phyloP scores from a whole-genome alignment of 805 yeast genomes.

The Candida argentea region DNA sequence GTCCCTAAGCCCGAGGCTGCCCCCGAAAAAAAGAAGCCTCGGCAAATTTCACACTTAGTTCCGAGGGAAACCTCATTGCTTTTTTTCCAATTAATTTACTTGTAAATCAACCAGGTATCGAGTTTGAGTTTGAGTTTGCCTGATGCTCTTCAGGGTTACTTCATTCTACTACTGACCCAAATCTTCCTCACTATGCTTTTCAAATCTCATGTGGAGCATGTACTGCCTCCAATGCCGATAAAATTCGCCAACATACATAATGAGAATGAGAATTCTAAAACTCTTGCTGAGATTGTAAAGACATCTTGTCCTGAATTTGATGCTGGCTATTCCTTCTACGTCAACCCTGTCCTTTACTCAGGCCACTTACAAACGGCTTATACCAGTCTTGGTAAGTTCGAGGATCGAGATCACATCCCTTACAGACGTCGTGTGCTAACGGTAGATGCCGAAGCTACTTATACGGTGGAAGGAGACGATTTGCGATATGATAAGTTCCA shows the following conservation, averaged over 20 bases:
- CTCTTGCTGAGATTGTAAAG: slow-evolving; percentile 25
- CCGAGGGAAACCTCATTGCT: too few species aligned
- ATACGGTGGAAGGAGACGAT: slow-evolving; percentile 16
- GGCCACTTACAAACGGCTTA: slow-evolving; percentile 44
- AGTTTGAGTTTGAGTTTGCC: too few species aligned
- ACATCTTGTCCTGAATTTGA: slow-evolving; percentile 30
- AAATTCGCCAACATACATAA: slow-evolving; percentile 9
- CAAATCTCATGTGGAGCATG: slow-evolving; percentile 16
- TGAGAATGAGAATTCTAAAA: slow-evolving; percentile 1
- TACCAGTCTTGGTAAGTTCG: slow-evolving; percentile 34
- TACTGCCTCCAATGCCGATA: slow-evolving; percentile 15
- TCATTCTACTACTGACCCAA: too few species aligned
- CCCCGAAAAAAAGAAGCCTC: too few species aligned
- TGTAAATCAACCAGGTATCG: too few species aligned
- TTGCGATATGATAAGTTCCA: slow-evolving; percentile 30
- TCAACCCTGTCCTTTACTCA: slow-evolving; percentile 37
- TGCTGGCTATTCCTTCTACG: slow-evolving; percentile 25
- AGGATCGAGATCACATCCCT: slow-evolving; percentile 28
- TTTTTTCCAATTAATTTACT: too few species aligned
- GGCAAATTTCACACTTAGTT: too few species aligned
- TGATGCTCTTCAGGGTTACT: too few species aligned
- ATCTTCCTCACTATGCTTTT: too few species aligned
- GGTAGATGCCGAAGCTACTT: slow-evolving; percentile 15
- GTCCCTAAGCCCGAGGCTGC: too few species aligned
- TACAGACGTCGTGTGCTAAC: slow-evolving; percentile 35